Evolutionary conservation across 352 stramenopile genomes (phyloP).

Genomic region (Globisporangium cylindrosporum): DNA sequence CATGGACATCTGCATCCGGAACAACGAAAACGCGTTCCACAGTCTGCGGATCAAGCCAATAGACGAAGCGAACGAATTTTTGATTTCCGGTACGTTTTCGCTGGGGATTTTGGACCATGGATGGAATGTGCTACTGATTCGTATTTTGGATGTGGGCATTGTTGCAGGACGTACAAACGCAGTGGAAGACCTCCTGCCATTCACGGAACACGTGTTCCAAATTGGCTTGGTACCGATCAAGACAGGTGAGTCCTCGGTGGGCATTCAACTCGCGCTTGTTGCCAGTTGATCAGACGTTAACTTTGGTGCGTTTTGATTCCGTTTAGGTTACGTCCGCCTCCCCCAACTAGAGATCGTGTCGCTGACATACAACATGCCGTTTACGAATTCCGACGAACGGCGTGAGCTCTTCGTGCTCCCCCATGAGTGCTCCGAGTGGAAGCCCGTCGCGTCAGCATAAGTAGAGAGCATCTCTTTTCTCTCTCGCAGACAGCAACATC

Average conservation of each 20-base stretch:
- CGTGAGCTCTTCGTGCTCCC: constrained; percentile 77
- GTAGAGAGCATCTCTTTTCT: background rate
- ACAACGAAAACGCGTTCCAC: constrained; percentile 75
- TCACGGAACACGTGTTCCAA: constrained; percentile 57
- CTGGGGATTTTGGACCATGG: background rate
- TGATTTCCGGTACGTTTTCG: constrained; percentile 53
- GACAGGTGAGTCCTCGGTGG: constrained; percentile 40
- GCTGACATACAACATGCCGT: constrained; percentile 61
- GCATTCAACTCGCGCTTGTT: background rate
- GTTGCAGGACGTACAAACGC: constrained; percentile 57
- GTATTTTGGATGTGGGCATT: constrained; percentile 4
- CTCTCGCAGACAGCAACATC: background rate
- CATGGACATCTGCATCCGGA: constrained; percentile 59
- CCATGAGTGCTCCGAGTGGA: constrained; percentile 53
- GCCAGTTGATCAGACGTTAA: background rate
- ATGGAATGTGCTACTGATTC: background rate
- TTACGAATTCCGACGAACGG: constrained; percentile 65
- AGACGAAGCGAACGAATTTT: constrained; percentile 69
- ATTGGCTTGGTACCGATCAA: constrained; percentile 76
- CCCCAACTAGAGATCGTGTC: constrained; percentile 77
- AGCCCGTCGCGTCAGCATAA: constrained; percentile 8
- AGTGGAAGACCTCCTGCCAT: constrained; percentile 71
- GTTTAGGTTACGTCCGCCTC: constrained; percentile 58
- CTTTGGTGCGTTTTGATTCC: constrained; percentile 10
- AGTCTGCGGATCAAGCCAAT: constrained; percentile 68